phyloP scores from a whole-genome alignment of 306 rosid genomes.

The Begonia masoniana region DNA sequence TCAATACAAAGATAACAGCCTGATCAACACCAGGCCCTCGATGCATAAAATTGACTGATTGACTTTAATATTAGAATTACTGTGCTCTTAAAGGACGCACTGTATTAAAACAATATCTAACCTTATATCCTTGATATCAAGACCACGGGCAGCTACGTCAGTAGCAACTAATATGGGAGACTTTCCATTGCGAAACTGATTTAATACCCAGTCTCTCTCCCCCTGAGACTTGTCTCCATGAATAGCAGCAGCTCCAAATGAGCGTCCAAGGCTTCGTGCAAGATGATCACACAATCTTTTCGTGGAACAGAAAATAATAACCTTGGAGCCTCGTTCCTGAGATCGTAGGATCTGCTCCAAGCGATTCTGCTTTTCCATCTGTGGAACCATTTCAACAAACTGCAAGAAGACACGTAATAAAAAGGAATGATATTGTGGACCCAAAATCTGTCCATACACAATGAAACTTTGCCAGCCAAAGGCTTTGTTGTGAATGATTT shows the following conservation, averaged over 20 bases:
- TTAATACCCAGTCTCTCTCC: slow-evolving; percentile 89
- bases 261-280: slow-evolving; percentile 74
- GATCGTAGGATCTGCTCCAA: slow-evolving; percentile 91
- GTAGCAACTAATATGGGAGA: slow-evolving; percentile 93
- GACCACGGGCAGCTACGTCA: slow-evolving; percentile 99
- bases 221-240: slow-evolving; percentile 98
- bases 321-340: slow-evolving; percentile 88
- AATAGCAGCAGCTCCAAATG: slow-evolving; percentile 92
- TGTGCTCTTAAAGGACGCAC: no score
- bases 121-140: slow-evolving; percentile 99
- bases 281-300: slow-evolving; percentile 95
- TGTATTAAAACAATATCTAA: slow-evolving; percentile 9
- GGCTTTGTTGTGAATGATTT: no score
- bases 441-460: no score
- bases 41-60: no score
- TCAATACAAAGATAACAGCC: no score
- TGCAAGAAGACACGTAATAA: slow-evolving; percentile 16
- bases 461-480: no score
- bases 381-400: slow-evolving; percentile 97
- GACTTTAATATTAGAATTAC: no score
- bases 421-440: background rate
- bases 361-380: slow-evolving; percentile 96
- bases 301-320: slow-evolving; percentile 87
- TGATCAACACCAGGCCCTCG: no score
- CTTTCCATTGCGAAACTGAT: slow-evolving; percentile 88